Percentiles rank a stretch among this genome's conserved stretches.
Conservation (phyloP, 352 stramenopile species). For the Phytophthora cactorum region DNA sequence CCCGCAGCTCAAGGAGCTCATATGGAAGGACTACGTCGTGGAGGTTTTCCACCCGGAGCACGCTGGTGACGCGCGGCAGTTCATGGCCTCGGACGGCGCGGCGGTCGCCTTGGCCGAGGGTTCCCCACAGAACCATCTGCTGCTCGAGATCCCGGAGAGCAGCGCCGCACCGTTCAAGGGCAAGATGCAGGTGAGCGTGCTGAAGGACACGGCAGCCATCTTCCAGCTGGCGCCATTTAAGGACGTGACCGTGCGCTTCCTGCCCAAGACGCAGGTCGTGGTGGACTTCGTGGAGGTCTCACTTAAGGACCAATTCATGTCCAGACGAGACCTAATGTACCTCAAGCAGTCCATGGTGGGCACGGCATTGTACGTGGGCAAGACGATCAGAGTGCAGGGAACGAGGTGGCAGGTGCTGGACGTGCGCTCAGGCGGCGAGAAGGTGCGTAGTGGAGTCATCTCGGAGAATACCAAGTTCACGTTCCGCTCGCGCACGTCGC, state of each 20-base stretch:
- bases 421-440: slow-evolving; percentile 79
- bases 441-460: slow-evolving; percentile 94
- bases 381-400: slow-evolving; percentile 77
- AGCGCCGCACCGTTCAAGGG: slow-evolving; percentile 71
- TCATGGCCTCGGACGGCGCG: slow-evolving; percentile 31
- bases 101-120: slow-evolving; percentile 31
- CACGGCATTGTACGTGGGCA: slow-evolving; percentile 76
- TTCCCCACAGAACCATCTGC: slow-evolving; percentile 67
- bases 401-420: slow-evolving; percentile 91
- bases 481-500: slow-evolving; percentile 93
- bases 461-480: slow-evolving; percentile 97
- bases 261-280: slow-evolving; percentile 76
- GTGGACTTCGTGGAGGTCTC: slow-evolving; percentile 92
- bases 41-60: slow-evolving; percentile 76
- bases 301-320: slow-evolving; percentile 93
- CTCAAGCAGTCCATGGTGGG: slow-evolving; percentile 75
- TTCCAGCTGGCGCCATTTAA: slow-evolving; percentile 82
- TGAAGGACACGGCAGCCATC: slow-evolving; percentile 79
- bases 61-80: slow-evolving; percentile 18
- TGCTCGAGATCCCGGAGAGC: slow-evolving; percentile 78
- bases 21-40: slow-evolving; percentile 78
- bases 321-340: slow-evolving; percentile 92
- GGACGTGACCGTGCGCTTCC: slow-evolving; percentile 83
- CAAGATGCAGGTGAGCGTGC: slow-evolving; percentile 81
- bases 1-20: slow-evolving; percentile 71